Percentiles rank a stretch among this genome's conserved stretches.
phyloP scores from a whole-genome alignment of 2,329 filamentous ascomycete genomes.

The Davidsoniella australis region DNA sequence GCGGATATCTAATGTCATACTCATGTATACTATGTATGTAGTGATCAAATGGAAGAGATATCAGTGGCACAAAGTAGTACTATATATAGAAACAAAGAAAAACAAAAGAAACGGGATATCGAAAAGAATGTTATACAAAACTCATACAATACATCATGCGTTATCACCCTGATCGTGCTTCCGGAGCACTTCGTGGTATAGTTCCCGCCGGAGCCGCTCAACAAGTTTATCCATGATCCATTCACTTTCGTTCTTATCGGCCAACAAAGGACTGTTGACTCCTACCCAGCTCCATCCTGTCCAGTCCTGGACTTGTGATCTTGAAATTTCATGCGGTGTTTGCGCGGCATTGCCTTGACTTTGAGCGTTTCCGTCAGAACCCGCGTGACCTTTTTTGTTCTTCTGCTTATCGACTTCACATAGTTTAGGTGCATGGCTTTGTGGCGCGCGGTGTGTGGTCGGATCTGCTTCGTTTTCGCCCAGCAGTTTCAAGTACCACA shows the following conservation, averaged over 20 bases:
- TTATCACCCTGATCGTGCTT: conserved; percentile 7
- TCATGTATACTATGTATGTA: too few relatives aligned
- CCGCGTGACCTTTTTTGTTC: conserved; percentile 5
- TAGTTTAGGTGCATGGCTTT: neutral
- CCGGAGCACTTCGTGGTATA: conserved; percentile 22
- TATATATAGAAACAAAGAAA: neutral
- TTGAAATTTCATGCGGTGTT: neutral
- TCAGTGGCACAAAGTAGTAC: too few relatives aligned
- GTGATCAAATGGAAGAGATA: too few relatives aligned
- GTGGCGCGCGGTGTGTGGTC: conserved; percentile 29
- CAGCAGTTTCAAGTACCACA: conserved; percentile 67
- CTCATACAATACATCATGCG: neutral
- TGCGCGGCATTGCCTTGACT: neutral
- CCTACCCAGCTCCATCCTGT: conserved; percentile 40
- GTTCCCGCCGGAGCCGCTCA: conserved; percentile 36
- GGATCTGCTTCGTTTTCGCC: conserved; percentile 41
- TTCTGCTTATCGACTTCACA: neutral
- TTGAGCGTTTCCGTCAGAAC: neutral
- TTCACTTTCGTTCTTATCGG: conserved; percentile 48
- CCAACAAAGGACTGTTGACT: conserved; percentile 50
- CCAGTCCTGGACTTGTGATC: conserved; percentile 5
- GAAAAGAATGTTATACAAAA: neutral
- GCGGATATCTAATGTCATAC: too few relatives aligned
- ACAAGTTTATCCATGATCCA: conserved; percentile 55
- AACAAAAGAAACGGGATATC: neutral